A percentile compares a stretch with the other conserved stretches of the same genome.
Conservation (phyloP, 1,284 basidiomycete species). For the Trichosporon sp. region DNA sequence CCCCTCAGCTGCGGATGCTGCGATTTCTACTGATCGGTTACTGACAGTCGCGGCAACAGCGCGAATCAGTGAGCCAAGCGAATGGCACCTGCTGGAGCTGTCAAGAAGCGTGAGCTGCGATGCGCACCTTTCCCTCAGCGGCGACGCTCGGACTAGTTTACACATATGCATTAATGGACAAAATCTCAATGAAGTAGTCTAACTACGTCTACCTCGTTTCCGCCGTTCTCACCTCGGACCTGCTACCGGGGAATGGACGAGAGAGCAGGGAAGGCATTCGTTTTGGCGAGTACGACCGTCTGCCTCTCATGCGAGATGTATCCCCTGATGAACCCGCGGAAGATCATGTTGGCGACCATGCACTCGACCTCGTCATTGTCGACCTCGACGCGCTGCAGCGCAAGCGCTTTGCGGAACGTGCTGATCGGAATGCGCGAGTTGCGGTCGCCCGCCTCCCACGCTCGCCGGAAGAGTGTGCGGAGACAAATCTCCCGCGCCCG, state of each 20-base stretch:
- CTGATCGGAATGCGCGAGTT: slow-evolving; percentile 73
- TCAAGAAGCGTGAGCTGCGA: too few relatives aligned
- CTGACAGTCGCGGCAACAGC: too few relatives aligned
- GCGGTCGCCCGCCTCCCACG: slow-evolving; percentile 78
- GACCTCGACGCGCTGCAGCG: slow-evolving; percentile 63
- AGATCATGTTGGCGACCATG: slow-evolving; percentile 89
- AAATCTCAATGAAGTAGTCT: not conserved
- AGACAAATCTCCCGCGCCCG: slow-evolving; percentile 83
- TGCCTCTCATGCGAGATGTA: slow-evolving; percentile 95
- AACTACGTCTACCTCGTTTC: not conserved
- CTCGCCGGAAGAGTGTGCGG: slow-evolving; percentile 78
- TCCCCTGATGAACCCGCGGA: slow-evolving; percentile 85
- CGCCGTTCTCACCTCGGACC: not conserved
- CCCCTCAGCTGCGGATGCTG: not conserved
- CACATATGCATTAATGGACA: slow-evolving; percentile 1
- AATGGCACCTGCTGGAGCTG: too few relatives aligned
- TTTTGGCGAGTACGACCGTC: slow-evolving; percentile 83
- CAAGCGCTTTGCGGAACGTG: slow-evolving; percentile 72
- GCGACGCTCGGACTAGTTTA: not conserved
- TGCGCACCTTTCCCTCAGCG: too few relatives aligned
- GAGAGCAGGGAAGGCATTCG: slow-evolving; percentile 75
- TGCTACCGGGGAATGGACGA: slow-evolving; percentile 38
- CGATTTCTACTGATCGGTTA: not conserved
- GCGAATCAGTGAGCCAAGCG: too few relatives aligned
- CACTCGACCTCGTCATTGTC: slow-evolving; percentile 85